Evolutionary conservation across 495 filamentous ascomycete genomes (phyloP).

Genomic region (Penicilliopsis zonata): DNA sequence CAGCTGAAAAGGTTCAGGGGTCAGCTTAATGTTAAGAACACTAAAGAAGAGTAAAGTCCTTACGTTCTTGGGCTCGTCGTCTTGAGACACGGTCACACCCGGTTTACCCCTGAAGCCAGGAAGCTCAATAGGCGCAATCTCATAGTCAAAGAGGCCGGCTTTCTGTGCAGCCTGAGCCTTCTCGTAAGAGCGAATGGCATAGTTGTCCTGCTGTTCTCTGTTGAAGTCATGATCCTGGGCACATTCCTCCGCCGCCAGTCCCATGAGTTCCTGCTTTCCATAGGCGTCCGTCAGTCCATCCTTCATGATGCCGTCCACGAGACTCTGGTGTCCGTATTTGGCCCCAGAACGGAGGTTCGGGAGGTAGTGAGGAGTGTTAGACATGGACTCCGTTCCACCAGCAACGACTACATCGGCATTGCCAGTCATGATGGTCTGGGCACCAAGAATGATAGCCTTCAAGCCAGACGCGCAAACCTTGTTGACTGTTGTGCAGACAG

Average conservation of each 20-base stretch:
- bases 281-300: conserved; percentile 91
- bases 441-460: conserved; percentile 89
- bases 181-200: conserved; percentile 84
- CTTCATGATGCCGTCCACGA: conserved; percentile 83
- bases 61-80: conserved; percentile 92
- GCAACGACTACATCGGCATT: conserved; percentile 83
- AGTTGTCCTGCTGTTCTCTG: conserved; percentile 79
- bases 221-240: conserved; percentile 69
- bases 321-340: conserved; percentile 78
- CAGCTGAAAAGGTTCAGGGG: conserved; percentile 46
- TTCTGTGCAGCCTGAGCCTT: conserved; percentile 79
- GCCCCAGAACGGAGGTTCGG: conserved; percentile 68
- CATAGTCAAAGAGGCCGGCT: conserved; percentile 62
- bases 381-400: conserved; percentile 95
- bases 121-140: conserved; percentile 87
- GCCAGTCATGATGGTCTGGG: conserved; percentile 93
- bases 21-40: too few relatives aligned
- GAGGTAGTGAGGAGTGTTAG: conserved; percentile 93
- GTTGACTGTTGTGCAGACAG: conserved; percentile 88
- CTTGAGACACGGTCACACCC: conserved; percentile 61
- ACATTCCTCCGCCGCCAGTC: conserved; percentile 83
- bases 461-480: conserved; percentile 93
- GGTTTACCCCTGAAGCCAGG: conserved; percentile 85
- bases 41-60: conserved; percentile 13
- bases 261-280: conserved; percentile 86